Base-by-base conservation (phyloP, 345 rosid species). In the Hypericum perforatum region DNA sequence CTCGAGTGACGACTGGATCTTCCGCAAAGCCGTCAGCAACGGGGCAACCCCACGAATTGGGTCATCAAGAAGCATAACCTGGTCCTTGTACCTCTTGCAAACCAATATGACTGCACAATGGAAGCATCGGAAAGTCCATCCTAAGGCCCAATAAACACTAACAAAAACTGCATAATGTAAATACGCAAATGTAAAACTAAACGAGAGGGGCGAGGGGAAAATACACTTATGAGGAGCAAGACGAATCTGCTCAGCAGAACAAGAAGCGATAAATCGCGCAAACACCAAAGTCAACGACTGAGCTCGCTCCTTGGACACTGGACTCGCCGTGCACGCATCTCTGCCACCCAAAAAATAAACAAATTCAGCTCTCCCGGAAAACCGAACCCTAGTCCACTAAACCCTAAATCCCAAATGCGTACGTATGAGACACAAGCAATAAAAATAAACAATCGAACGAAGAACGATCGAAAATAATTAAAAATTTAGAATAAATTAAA, bases 1-100 rank as follows among this genome's bases (percentile, higher is more conserved):
- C 60, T 80, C 96, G 16, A 79, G 16, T 41, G 97, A 81, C 15
- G 69, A 59, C 68, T 74, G 95, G 66, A 89, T 68, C 79, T 94
- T 94, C 43, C 55, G 76, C 53, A 89, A 63, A 60, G 97, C 92
- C 2, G 72, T 59, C 56, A 78, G 76, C 81, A 94, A 45, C 6
- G 97, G 86, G 55, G 70, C 76, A 52, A 94, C 84, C 12, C 89
- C 99, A 37, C 82, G 82, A 40, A 85, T 12, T 11, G 96, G 96
- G 39, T 76, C 73, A 47, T 66, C 78, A 39, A 77, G 81, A 66
- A 72, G 38, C 75, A 82, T 16, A 62, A 83, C 83, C 51, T 68
- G 81, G 48, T 92, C 98, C 76, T 88, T 88, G 60, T 85, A 73
- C 67, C 78, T 85, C 84, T 76, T 88, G 64, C 90, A 85, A 57